Evolutionary conservation across 1,284 basidiomycete species (phyloP).

Genomic region (Uromyces viciae-fabae): DNA sequence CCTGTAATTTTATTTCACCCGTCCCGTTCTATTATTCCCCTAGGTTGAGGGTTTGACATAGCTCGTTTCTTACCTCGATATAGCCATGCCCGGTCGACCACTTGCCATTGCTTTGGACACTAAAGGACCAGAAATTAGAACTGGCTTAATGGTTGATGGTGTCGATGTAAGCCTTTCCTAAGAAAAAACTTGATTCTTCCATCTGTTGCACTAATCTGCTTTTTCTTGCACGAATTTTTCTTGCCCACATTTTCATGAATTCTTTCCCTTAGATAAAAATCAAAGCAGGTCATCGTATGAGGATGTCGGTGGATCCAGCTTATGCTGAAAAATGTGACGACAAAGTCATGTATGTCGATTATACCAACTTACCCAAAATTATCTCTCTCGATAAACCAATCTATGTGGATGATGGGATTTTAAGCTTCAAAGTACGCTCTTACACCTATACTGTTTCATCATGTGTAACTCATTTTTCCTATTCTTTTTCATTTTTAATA

Average conservation of each 20-base stretch:
- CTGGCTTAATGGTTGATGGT: constrained; percentile 82
- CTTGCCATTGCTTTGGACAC: constrained; percentile 98
- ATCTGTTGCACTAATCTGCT: not conserved
- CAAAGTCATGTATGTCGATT: constrained; percentile 84
- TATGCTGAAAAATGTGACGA: constrained; percentile 76
- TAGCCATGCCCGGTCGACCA: constrained; percentile 66
- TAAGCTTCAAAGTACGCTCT: not conserved
- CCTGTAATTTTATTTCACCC: constrained; percentile 63
- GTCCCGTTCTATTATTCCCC: constrained; percentile 58
- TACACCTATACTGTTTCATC: constrained; percentile 1
- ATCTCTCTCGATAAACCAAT: constrained; percentile 92
- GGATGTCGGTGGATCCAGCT: constrained; percentile 76
- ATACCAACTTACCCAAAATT: constrained; percentile 92
- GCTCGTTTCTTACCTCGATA: not conserved
- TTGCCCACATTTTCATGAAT: not conserved
- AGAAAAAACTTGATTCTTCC: no score
- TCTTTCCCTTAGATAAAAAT: constrained; percentile 65
- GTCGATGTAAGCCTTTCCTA: constrained; percentile 67
- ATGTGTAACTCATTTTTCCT: constrained; percentile 94
- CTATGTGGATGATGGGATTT: constrained; percentile 87
- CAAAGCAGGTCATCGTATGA: constrained; percentile 88
- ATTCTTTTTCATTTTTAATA: constrained; percentile 62
- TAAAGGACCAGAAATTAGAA: constrained; percentile 99
- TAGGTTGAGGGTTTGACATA: constrained; percentile 36
- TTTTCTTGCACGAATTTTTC: not conserved